Evolutionary conservation across 2,329 filamentous ascomycete species (phyloP).

Genomic region (Tetracladium maxilliforme): DNA sequence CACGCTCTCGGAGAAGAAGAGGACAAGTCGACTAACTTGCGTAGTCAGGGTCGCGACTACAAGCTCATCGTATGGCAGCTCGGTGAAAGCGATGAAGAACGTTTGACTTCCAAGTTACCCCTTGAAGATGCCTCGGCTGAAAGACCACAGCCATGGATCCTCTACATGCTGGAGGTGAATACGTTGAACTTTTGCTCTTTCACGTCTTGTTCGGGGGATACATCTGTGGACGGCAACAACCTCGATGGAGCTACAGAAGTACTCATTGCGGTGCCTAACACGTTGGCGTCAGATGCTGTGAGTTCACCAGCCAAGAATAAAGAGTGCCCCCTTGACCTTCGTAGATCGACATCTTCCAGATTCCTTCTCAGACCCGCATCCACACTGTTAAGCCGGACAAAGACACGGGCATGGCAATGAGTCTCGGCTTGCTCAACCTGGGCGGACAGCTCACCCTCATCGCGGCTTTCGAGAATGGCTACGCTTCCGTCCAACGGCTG

Average conservation of each 20-base stretch:
- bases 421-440: conserved; percentile 44
- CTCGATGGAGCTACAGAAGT: conserved; percentile 22
- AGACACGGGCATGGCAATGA: conserved; percentile 78
- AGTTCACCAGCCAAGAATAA: conserved; percentile 15
- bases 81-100: conserved; percentile 38
- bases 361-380: conserved; percentile 61
- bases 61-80: conserved; percentile 77
- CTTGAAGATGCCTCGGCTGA: conserved; percentile 40
- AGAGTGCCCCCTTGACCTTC: conserved; percentile 11
- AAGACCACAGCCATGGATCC: conserved; percentile 63
- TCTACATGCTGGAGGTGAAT: conserved; percentile 74
- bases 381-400: conserved; percentile 31
- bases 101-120: conserved; percentile 55
- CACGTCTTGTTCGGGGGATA: conserved; percentile 33
- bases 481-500: conserved; percentile 44
- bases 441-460: conserved; percentile 42
- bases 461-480: conserved; percentile 77
- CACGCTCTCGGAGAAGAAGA: background rate
- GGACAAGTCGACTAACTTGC: conserved; percentile 1
- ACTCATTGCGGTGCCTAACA: conserved; percentile 70
- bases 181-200: conserved; percentile 94
- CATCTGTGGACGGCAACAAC: background rate
- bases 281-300: conserved; percentile 56
- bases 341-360: conserved; percentile 70
- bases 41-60: conserved; percentile 80